Base-by-base conservation (phyloP, 345 rosid genomes). In the Microthlaspi erraticum region DNA sequence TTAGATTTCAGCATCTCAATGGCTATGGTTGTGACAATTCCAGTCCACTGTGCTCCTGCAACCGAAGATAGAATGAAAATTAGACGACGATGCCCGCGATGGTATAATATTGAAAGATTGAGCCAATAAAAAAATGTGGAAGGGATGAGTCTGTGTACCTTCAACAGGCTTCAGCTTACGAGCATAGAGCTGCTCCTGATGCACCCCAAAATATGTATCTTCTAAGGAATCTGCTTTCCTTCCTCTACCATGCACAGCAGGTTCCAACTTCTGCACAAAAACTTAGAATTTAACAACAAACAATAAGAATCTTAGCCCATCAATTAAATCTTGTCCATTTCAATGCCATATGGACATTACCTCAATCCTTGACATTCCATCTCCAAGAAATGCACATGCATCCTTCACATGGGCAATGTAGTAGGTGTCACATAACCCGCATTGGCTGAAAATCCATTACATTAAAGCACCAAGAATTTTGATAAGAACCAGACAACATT, bases 1-100 rank as follows among this genome's bases (percentile, higher is more conserved):
- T 84, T 89, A 10, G 93, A 61, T 81, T 87, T 87, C 52, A 93
- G 83, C 98, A 90, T 93, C 82, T 93, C 97, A 60, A 88, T 82
- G 37, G 98, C 98, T 66, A 93, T 93, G 33, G 96, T 88, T 53
- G 98, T 93, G 17, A 93, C 97, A 66, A 93, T 86, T 17, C 98
- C 98, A 2, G 98, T 93, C 98, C 98, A 93, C 58, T 93, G 98
- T 53, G 97, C 98, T 76, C 98, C 98, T 93, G 64, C 66, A 78
- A 49, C 26, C 34, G 41, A 41, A 59, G 71, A 49, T 54, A 55
- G 55, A 64, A 70, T 42, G 43, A 58, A 60, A 66, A 39, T 23
- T 44, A 34, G 49, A 73, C 58, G 11, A 36, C 26, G 39, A 32
- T 62, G 49, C 64, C 58, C 14, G 26, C 26, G 39, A 32, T 62